Percentiles rank a stretch among this genome's conserved stretches.
These are phyloP conservation scores for Wickerhamomyces chambardii DNA, from an alignment of 805 yeast genomes.

Conservation along the genomic window DNA sequence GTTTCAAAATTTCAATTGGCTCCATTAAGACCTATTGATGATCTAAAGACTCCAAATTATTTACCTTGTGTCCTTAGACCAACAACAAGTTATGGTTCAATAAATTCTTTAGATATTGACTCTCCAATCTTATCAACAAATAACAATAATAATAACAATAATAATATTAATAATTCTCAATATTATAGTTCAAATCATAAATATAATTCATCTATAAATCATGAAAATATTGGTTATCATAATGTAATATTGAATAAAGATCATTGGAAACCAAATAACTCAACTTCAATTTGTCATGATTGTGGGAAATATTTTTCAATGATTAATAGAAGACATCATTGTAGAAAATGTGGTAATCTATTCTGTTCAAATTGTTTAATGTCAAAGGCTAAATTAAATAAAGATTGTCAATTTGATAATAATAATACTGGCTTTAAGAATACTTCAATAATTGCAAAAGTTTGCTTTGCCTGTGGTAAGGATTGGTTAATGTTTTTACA, in stretches of 20 bases:
- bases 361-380: slow-evolving; percentile 53
- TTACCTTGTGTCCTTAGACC: slow-evolving; percentile 68
- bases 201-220: no score
- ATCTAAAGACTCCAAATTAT: slow-evolving; percentile 66
- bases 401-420: slow-evolving; percentile 33
- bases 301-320: slow-evolving; percentile 55
- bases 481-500: slow-evolving; percentile 36
- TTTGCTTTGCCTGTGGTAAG: slow-evolving; percentile 48
- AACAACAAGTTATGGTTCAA: slow-evolving; percentile 7
- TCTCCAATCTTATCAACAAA: no score
- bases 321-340: slow-evolving; percentile 63
- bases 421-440: slow-evolving; percentile 26
- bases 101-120: not conserved
- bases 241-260: slow-evolving; percentile 19
- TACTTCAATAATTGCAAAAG: slow-evolving; percentile 33
- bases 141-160: no score
- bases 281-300: slow-evolving; percentile 44
- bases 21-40: slow-evolving; percentile 52
- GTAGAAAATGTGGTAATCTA: slow-evolving; percentile 65
- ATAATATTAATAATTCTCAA: no score
- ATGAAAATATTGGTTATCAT: no score
- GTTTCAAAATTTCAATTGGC: slow-evolving; percentile 10
- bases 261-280: slow-evolving; percentile 61
- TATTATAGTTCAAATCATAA: no score
- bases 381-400: slow-evolving; percentile 37